Base-by-base conservation (phyloP, 306 rosid species). In the Ormosia semicastrata region DNA sequence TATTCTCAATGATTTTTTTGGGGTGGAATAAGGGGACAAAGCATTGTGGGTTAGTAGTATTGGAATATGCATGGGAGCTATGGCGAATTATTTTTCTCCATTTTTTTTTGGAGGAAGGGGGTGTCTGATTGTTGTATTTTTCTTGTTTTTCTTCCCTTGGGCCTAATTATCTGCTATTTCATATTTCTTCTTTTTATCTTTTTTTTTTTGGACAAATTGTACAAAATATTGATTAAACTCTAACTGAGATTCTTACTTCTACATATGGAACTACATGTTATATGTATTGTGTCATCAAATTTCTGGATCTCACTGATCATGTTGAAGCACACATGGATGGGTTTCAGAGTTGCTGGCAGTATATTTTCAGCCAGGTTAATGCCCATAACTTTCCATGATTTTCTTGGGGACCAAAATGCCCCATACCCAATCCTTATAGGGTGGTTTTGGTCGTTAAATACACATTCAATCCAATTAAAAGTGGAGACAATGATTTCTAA, bases 41-140 rank as follows among this genome's bases (percentile, higher is more conserved):
- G 30, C 50, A 73, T 81, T 29, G 83, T 86, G 85, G 71, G 62
- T 81, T 86, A 86, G 56, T 86, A 83, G 56, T 41, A 75, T 85
- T 63, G 86, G 88, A 81, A 71, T 77, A 58, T 74, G 82, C 76
- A 72, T 76, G 87, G 81, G 71, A 79, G 80, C 30, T 75, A 81
- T 75, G 75, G 74, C 73, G 72, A 80, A 53, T 80, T 72, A 40
- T 32, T 73, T 66, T 88, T 80, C 76, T 80, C 66, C 76, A 53
- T 58, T 73, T 49, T 11, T 75, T 2, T 34, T 37, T 43, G 75
- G 73, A 41, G 66, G 71, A 40, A 58, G 81, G 68, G 78, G 73
- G 74, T 79, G 82, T 73, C 60, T 80, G 78, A 70, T 77, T 86
- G 82, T 33, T 88, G 86, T 82, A 57, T 24, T 77, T 72, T 80